These are phyloP conservation scores for Claviceps maximensis DNA, from an alignment of 2,329 filamentous ascomycete species.

Conservation along the genomic window DNA sequence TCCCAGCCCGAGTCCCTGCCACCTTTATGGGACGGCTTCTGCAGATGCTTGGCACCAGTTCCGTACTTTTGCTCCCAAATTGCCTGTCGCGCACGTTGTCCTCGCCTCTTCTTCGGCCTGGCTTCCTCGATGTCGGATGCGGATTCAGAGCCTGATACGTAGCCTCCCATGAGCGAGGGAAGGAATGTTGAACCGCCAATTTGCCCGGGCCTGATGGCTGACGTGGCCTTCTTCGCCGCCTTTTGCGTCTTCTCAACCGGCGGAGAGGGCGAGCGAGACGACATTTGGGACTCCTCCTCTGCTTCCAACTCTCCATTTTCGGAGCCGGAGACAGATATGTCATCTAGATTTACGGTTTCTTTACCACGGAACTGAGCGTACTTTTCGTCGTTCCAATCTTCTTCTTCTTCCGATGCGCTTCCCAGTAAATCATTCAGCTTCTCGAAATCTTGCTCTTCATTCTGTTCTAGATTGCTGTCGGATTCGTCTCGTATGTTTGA, in stretches of 20 bases:
- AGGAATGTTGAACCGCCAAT: conserved; percentile 47
- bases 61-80: conserved; percentile 76
- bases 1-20: conserved; percentile 44
- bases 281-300: conserved; percentile 14
- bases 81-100: conserved; percentile 63
- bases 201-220: conserved; percentile 10
- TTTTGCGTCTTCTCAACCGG: conserved; percentile 11
- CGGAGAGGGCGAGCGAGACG: conserved; percentile 18
- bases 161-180: conserved; percentile 65
- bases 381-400: conserved; percentile 22
- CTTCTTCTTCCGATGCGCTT: conserved; percentile 29
- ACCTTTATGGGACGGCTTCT: conserved; percentile 22
- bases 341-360: conserved; percentile 25
- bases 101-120: conserved; percentile 56
- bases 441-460: conserved; percentile 21
- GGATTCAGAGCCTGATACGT: conserved; percentile 63
- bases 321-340: conserved; percentile 26
- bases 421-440: conserved; percentile 35
- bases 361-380: conserved; percentile 19
- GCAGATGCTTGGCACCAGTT: conserved; percentile 52
- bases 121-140: conserved; percentile 54
- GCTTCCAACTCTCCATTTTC: conserved; percentile 15
- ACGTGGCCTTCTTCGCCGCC: conserved; percentile 6
- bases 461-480: conserved; percentile 14
- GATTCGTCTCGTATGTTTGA: neutral